Conservation (phyloP, 768 basidiomycete species). For the Neoboletus magnificus region DNA sequence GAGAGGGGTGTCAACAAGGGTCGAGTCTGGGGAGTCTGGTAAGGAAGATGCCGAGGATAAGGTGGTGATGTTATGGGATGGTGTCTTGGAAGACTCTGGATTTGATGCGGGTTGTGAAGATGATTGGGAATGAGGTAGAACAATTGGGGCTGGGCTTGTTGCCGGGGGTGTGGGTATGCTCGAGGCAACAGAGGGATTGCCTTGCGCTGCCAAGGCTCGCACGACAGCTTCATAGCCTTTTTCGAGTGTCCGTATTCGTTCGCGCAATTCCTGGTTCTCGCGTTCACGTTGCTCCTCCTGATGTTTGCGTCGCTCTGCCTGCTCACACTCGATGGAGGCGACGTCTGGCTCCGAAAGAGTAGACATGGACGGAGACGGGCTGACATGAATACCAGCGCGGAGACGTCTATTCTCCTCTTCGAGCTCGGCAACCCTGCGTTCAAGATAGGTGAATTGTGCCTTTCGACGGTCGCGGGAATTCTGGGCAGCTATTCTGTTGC, state of each 20-base stretch:
- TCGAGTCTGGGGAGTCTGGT: slow-evolving; percentile 41
- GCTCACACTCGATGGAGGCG: slow-evolving; percentile 24
- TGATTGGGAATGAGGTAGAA: slow-evolving; percentile 20
- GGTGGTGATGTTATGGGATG: slow-evolving; percentile 25
- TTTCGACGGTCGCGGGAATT: slow-evolving; percentile 90
- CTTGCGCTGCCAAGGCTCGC: slow-evolving; percentile 66
- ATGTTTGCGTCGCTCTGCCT: slow-evolving; percentile 32
- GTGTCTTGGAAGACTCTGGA: slow-evolving; percentile 18
- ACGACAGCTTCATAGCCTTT: slow-evolving; percentile 79
- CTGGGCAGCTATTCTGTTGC: slow-evolving; percentile 92
- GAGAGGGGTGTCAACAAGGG: slow-evolving; percentile 33
- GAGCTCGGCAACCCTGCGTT: slow-evolving; percentile 64
- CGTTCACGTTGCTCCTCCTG: slow-evolving; percentile 46
- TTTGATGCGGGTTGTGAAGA: slow-evolving; percentile 23
- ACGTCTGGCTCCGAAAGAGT: slow-evolving; percentile 20
- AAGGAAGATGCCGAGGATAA: slow-evolving; percentile 35
- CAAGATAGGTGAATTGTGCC: slow-evolving; percentile 70
- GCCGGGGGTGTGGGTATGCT: slow-evolving; percentile 14
- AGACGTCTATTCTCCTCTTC: slow-evolving; percentile 82
- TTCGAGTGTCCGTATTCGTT: slow-evolving; percentile 76
- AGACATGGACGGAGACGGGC: slow-evolving; percentile 19
- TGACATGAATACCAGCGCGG: slow-evolving; percentile 46
- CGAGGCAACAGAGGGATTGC: slow-evolving; percentile 30
- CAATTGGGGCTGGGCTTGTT: slow-evolving; percentile 8
- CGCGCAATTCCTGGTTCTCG: slow-evolving; percentile 73